These are phyloP conservation scores for Rhodotorula sp. DNA, from an alignment of 1,284 basidiomycete species.

Conservation along the genomic window DNA sequence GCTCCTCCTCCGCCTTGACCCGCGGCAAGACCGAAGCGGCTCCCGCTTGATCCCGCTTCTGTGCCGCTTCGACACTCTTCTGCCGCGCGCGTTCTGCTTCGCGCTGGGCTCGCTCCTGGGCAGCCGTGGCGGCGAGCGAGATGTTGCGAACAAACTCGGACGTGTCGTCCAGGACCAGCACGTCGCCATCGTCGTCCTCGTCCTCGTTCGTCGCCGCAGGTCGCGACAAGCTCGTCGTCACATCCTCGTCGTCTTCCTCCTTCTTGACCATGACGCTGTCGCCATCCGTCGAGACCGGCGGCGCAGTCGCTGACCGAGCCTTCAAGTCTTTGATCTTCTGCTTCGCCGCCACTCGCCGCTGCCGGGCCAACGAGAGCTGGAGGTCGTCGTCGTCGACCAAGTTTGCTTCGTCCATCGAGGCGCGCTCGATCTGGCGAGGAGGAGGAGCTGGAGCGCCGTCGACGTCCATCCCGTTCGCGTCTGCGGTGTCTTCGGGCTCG, in stretches of 20 bases:
- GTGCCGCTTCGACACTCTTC: not conserved
- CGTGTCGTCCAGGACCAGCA: conserved; percentile 89
- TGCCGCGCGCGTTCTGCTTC: conserved; percentile 42
- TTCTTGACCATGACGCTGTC: conserved; percentile 49
- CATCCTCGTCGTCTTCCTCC: conserved; percentile 58
- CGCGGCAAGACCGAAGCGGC: conserved; percentile 51
- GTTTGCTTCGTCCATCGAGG: conserved; percentile 54
- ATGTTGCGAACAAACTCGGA: conserved; percentile 95
- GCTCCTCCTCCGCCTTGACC: conserved; percentile 35
- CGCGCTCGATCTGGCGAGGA: conserved; percentile 45
- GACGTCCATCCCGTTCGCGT: conserved; percentile 62
- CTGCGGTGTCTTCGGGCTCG: conserved; percentile 50
- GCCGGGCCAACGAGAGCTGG: conserved; percentile 83
- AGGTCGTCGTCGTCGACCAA: conserved; percentile 98
- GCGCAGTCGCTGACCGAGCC: conserved; percentile 12
- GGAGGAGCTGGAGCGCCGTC: conserved; percentile 58
- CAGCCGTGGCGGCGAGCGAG: conserved; percentile 45
- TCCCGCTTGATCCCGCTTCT: conserved; percentile 8
- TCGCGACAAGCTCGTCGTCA: conserved; percentile 44
- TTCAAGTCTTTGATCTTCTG: conserved; percentile 69
- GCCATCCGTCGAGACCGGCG: conserved; percentile 1
- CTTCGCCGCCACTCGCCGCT: conserved; percentile 75
- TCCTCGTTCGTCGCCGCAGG: conserved; percentile 52
- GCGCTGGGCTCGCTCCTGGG: conserved; percentile 51
- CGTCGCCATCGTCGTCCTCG: conserved; percentile 32